phyloP scores from a whole-genome alignment of 257 asterid genomes.

The Prunella vulgaris region DNA sequence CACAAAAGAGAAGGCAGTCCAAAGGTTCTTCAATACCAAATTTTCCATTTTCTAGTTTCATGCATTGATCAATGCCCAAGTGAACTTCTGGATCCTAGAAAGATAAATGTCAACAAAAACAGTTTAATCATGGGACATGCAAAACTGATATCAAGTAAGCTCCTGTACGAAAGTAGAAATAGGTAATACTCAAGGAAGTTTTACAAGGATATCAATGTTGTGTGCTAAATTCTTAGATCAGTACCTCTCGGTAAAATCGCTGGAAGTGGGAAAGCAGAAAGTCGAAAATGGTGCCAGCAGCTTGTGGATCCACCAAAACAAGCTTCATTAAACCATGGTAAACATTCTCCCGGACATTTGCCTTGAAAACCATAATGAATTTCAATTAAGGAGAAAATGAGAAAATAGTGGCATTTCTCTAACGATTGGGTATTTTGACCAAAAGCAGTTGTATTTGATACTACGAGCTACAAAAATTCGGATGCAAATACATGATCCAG shows the following conservation, averaged over 20 bases:
- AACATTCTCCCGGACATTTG: slow-evolving; percentile 57
- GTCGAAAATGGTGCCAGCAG: slow-evolving; percentile 53
- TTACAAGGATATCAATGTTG: neutral
- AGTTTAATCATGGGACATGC: neutral
- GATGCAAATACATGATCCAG: neutral
- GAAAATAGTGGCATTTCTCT: neutral
- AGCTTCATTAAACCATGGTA: slow-evolving; percentile 72
- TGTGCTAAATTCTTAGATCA: slow-evolving; percentile 5
- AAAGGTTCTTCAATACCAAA: slow-evolving; percentile 68
- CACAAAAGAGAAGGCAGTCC: slow-evolving; percentile 76
- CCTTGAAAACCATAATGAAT: slow-evolving; percentile 37
- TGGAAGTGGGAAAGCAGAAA: slow-evolving; percentile 73
- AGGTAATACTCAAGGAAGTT: neutral
- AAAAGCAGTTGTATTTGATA: neutral
- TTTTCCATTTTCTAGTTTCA: slow-evolving; percentile 56
- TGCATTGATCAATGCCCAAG: slow-evolving; percentile 47
- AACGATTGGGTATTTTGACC: neutral
- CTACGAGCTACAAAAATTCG: neutral
- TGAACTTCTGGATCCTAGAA: slow-evolving; percentile 58
- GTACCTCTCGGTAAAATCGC: slow-evolving; percentile 70
- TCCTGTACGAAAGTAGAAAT: slow-evolving; percentile 9
- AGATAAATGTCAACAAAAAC: slow-evolving; percentile 6
- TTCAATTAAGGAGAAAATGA: neutral
- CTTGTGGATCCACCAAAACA: slow-evolving; percentile 68
- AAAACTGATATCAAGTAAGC: neutral